Evolutionary conservation across 108 stramenopile genomes (phyloP).

Genomic region (Stephanodiscus minutulus): DNA sequence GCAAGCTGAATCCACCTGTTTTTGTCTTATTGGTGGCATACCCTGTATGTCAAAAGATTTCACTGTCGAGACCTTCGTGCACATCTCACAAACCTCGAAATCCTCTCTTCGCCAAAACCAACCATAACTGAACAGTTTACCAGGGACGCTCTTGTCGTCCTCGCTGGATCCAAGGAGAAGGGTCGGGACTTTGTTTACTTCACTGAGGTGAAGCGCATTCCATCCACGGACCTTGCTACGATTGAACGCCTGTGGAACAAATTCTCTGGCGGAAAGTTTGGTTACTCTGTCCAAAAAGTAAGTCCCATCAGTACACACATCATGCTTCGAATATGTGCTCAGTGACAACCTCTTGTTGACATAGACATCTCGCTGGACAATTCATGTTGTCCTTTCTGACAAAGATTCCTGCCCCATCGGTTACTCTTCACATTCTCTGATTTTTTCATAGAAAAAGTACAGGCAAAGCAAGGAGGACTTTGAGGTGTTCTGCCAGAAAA

Average conservation of each 20-base stretch:
- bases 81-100: too few species aligned
- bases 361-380: too few species aligned
- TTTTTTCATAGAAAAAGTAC: conserved; percentile 71
- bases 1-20: too few species aligned
- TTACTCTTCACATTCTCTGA: too few species aligned
- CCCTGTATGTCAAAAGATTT: background rate
- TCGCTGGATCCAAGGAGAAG: conserved; percentile 86
- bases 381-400: too few species aligned
- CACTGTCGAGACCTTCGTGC: background rate
- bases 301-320: conserved; percentile 8
- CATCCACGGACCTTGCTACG: conserved; percentile 89
- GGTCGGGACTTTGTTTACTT: conserved; percentile 96
- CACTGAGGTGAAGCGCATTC: conserved; percentile 95
- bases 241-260: conserved; percentile 94
- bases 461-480: conserved; percentile 89
- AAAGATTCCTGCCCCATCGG: too few species aligned
- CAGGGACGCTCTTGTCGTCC: conserved; percentile 90
- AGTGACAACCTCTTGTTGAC: background rate
- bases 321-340: too few species aligned
- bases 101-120: too few species aligned
- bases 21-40: background rate
- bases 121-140: conserved; percentile 72
- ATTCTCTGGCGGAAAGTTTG: conserved; percentile 95
- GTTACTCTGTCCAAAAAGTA: conserved; percentile 93
- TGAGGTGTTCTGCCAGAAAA: conserved; percentile 91